Conservation (phyloP, 1,284 basidiomycete genomes). For the Leccinum subspadiceum region DNA sequence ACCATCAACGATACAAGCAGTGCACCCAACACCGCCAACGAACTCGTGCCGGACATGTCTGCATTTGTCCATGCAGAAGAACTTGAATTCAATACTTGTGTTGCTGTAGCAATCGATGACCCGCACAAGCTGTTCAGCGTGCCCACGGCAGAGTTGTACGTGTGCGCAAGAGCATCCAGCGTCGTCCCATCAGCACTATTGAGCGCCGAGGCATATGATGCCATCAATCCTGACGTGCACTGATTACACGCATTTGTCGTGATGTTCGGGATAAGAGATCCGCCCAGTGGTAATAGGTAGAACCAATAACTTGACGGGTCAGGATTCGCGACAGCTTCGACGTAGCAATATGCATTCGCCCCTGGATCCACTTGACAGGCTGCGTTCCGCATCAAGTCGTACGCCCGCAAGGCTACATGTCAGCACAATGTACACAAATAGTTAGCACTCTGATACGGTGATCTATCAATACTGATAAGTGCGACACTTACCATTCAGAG, state of each 20-base stretch:
- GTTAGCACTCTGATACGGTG: neutral
- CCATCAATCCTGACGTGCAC: slow-evolving; percentile 58
- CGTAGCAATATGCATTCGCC: slow-evolving; percentile 66
- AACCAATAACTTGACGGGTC: slow-evolving; percentile 64
- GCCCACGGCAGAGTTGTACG: slow-evolving; percentile 38
- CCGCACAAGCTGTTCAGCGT: slow-evolving; percentile 38
- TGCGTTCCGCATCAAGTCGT: slow-evolving; percentile 51
- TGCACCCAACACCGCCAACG: slow-evolving; percentile 9
- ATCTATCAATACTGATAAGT: neutral
- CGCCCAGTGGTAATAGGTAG: slow-evolving; percentile 62
- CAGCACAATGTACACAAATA: neutral
- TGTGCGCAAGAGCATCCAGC: slow-evolving; percentile 37
- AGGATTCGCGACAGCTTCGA: slow-evolving; percentile 53
- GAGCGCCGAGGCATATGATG: slow-evolving; percentile 39
- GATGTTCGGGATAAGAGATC: slow-evolving; percentile 42
- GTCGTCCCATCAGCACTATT: slow-evolving; percentile 11
- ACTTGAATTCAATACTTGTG: slow-evolving; percentile 11
- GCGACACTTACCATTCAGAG: slow-evolving; percentile 47
- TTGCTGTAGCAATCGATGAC: slow-evolving; percentile 29
- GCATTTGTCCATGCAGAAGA: slow-evolving; percentile 16
- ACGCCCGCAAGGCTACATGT: slow-evolving; percentile 53
- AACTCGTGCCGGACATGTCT: slow-evolving; percentile 8
- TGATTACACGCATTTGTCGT: slow-evolving; percentile 52
- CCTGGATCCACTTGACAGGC: slow-evolving; percentile 56
- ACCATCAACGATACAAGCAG: slow-evolving; percentile 14